phyloP scores from a whole-genome alignment of 345 rosid species.

The Eutrema yunnanense region DNA sequence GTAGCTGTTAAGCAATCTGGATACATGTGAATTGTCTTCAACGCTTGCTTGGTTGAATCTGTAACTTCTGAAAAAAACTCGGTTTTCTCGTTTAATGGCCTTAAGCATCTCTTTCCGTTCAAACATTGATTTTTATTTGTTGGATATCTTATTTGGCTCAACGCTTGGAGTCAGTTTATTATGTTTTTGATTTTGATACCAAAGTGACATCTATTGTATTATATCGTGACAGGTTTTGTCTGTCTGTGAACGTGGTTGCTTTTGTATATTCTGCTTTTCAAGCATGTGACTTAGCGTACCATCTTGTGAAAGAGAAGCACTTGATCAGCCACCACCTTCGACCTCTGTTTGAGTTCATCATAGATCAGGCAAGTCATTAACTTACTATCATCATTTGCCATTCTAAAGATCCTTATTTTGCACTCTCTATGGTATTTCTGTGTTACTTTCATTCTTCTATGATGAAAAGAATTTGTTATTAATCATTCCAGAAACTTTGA shows the following conservation, averaged over 20 bases:
- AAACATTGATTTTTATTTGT: not conserved
- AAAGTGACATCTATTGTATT: not conserved
- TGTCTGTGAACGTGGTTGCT: slow-evolving; percentile 74
- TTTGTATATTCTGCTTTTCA: slow-evolving; percentile 73
- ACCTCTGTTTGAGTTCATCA: slow-evolving; percentile 56
- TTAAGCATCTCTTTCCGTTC: not conserved
- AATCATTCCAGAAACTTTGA: not conserved
- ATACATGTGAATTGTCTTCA: not conserved
- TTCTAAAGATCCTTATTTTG: not conserved
- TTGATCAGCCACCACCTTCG: slow-evolving; percentile 51
- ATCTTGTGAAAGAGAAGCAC: slow-evolving; percentile 52
- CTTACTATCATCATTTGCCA: not conserved
- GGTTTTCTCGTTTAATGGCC: not conserved
- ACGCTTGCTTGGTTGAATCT: not conserved
- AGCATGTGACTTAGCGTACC: slow-evolving; percentile 58
- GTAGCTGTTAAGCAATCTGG: not conserved
- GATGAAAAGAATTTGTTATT: not conserved
- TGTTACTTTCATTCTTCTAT: not conserved
- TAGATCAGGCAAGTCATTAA: slow-evolving; percentile 75
- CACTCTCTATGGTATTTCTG: not conserved
- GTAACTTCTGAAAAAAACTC: not conserved
- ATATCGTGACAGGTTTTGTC: slow-evolving; percentile 57
- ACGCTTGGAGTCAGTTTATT: not conserved
- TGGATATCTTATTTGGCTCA: not conserved
- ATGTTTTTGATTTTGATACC: not conserved